A percentile compares a stretch with the other conserved stretches of the same genome.
These are phyloP conservation scores for Croton setiger DNA, from an alignment of 441 rosid genomes.

Conservation along the genomic window DNA sequence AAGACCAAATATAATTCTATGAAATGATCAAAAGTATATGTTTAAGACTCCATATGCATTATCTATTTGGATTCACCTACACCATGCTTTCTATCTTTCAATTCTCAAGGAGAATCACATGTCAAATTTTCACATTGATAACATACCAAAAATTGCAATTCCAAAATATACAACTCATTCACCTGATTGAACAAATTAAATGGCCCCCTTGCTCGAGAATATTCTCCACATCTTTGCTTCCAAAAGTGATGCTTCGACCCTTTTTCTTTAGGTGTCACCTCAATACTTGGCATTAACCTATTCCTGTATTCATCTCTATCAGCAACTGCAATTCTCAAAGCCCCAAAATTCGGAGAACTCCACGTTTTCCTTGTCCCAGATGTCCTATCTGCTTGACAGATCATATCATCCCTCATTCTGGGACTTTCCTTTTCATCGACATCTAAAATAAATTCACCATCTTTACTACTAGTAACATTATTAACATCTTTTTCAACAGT, in stretches of 20 bases:
- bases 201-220: conserved; percentile 32
- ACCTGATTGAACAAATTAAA: conserved; percentile 40
- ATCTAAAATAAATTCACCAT: conserved; percentile 43
- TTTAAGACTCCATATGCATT: not conserved
- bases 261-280: conserved; percentile 70
- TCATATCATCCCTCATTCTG: conserved; percentile 32
- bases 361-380: conserved; percentile 52
- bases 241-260: conserved; percentile 50
- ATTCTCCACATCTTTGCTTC: conserved; percentile 51
- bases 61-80: not conserved
- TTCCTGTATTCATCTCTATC: conserved; percentile 34
- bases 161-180: conserved; percentile 3
- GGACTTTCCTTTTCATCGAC: conserved; percentile 43
- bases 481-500: conserved; percentile 25
- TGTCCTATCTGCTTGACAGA: conserved; percentile 37
- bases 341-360: conserved; percentile 55
- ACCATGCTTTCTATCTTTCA: not conserved
- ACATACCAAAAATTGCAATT: not conserved
- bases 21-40: not conserved
- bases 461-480: conserved; percentile 25
- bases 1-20: conserved; percentile 7
- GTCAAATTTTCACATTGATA: not conserved
- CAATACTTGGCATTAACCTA: conserved; percentile 31
- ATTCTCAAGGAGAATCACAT: not conserved
- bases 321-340: conserved; percentile 54